Conservation (phyloP, 2,329 filamentous ascomycete species). For the Coniochaeta sp. region DNA sequence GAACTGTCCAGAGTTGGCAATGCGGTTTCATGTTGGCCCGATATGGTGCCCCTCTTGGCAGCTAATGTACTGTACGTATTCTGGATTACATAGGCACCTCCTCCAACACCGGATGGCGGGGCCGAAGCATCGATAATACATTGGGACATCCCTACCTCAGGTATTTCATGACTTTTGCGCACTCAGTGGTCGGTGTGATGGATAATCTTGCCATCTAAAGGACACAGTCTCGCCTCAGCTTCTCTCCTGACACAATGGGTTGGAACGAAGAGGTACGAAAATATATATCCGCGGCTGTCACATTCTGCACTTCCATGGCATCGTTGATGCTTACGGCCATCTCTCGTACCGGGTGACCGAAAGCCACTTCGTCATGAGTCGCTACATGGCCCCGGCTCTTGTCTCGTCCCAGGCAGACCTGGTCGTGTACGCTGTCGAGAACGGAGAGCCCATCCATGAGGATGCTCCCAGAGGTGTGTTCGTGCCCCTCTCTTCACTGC, state of each 20-base stretch:
- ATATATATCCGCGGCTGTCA: constrained; percentile 18
- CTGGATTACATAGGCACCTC: too few species aligned
- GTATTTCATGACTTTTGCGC: too few species aligned
- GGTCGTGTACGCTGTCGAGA: constrained; percentile 36
- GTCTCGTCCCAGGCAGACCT: constrained; percentile 35
- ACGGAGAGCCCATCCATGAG: constrained; percentile 13
- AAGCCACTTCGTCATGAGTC: constrained; percentile 39
- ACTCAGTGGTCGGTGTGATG: too few species aligned
- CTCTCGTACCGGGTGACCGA: constrained; percentile 39
- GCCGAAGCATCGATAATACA: too few species aligned
- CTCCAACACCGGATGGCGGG: too few species aligned
- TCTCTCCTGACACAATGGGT: not conserved
- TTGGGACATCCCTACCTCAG: too few species aligned
- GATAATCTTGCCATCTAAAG: too few species aligned
- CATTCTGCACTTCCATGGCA: constrained; percentile 42
- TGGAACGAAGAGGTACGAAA: not conserved
- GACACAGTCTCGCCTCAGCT: not conserved
- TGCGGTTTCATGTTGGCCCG: too few species aligned
- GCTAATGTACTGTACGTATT: too few species aligned
- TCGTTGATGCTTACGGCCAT: constrained; percentile 49
- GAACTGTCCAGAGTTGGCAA: too few species aligned
- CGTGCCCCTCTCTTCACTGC: constrained; percentile 24
- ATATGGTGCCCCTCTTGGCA: too few species aligned
- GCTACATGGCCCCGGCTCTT: constrained; percentile 36
- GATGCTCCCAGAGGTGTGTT: not conserved